Percentiles rank a stretch among this genome's conserved stretches.
phyloP scores from a whole-genome alignment of 352 stramenopile species.

The Phytophthora tubulina region DNA sequence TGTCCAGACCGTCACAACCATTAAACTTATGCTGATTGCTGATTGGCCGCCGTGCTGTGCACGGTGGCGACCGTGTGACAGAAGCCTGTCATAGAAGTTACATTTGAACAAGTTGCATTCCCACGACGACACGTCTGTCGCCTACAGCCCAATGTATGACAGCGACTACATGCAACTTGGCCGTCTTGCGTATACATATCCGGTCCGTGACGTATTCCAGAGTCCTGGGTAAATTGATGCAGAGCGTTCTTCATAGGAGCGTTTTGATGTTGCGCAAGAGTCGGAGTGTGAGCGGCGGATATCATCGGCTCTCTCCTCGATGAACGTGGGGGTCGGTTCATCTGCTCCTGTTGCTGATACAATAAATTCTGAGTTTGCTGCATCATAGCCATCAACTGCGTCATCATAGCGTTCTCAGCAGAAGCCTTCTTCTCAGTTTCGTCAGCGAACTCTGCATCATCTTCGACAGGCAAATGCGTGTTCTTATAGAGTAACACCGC shows the following conservation, averaged over 20 bases:
- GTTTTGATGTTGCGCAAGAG: background rate
- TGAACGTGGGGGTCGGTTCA: too few relatives aligned
- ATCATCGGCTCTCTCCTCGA: background rate
- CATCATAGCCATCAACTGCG: background rate
- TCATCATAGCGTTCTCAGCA: background rate
- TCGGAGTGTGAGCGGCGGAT: background rate
- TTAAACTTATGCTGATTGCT: too few relatives aligned
- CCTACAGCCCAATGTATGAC: background rate
- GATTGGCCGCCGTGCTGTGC: too few relatives aligned
- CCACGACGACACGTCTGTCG: too few relatives aligned
- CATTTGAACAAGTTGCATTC: too few relatives aligned
- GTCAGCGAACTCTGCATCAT: background rate
- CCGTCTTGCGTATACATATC: background rate
- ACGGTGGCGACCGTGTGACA: too few relatives aligned
- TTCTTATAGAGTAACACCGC: background rate
- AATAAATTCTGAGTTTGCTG: conserved; percentile 5
- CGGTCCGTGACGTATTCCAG: background rate
- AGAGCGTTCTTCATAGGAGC: too few relatives aligned
- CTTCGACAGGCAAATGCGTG: background rate
- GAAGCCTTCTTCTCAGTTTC: background rate
- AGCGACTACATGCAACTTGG: background rate
- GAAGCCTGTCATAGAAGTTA: too few relatives aligned
- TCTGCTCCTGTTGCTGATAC: background rate
- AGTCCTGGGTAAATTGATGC: background rate
- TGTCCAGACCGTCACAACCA: too few relatives aligned